Base-by-base conservation (phyloP, 1,284 basidiomycete genomes). In the Waitea zeae region DNA sequence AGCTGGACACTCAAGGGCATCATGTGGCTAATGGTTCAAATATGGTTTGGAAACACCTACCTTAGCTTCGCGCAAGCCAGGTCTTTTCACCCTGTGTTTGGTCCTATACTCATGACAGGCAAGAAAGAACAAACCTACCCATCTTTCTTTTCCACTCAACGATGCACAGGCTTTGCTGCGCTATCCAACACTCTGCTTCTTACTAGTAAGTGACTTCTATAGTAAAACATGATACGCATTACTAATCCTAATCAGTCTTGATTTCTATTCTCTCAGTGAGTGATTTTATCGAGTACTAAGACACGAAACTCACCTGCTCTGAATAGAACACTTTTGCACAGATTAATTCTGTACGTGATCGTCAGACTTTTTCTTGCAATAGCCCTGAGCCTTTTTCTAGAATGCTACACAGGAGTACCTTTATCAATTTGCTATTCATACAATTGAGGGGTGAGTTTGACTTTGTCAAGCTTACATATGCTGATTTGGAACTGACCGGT, bases 361-460 rank as follows among this genome's bases (percentile, higher is more conserved):
- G 24, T 30, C 40, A 35, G 29, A 24, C n/a, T 31, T 7, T 22
- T 30, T 32, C 6, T 24, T 37, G 20, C 34, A 20, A 33, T 18
- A 39, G 20, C 36, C 37, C 24, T 34, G 32, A 37, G 26, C 32
- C 17, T n/a, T 34, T 24, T 26, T 30, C 9, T 42, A 84, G 70
- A 88, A 88, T 54, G 82, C 83, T 4, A 77, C 70, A 28, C 69
- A 82, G 57, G 86, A 89, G 75, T 83, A 87, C 54, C 59, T 93
- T 27, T 95, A 87, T 56, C 86, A 93, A 53, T 78, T 71, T 46
- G 72, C 86, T 2, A 83, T 95, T 38, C 62, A 68, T 19, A 92
- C 87, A 0, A 81, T 95, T 36, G 84, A 92, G 61, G 86, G 88
- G n/a, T n/a, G n/a, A n/a, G n/a, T n/a, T n/a, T n/a, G n/a, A n/a